phyloP scores from a whole-genome alignment of 2,329 filamentous ascomycete genomes.

The Rugonectria rugulosa region DNA sequence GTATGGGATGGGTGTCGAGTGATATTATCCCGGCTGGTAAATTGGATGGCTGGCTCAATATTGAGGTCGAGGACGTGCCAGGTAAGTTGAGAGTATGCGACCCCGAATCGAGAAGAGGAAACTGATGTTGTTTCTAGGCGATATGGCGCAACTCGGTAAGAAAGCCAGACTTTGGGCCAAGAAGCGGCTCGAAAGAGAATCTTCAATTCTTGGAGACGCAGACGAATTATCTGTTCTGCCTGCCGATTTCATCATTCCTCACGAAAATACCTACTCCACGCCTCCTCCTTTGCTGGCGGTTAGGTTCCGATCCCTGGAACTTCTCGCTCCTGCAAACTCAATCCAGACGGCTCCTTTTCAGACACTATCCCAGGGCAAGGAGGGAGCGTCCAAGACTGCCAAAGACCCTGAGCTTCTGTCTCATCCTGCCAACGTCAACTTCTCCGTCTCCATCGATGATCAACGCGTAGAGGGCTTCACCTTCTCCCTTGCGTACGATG shows the following conservation, averaged over 20 bases:
- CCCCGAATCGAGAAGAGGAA: not conserved
- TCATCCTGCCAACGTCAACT: slow-evolving; percentile 46
- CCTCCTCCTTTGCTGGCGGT: slow-evolving; percentile 57
- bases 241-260: slow-evolving; percentile 69
- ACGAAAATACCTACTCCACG: slow-evolving; percentile 61
- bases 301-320: slow-evolving; percentile 58
- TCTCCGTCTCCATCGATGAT: slow-evolving; percentile 48
- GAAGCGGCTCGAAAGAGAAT: slow-evolving; percentile 64
- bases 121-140: slow-evolving; percentile 48
- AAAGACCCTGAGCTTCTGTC: slow-evolving; percentile 45
- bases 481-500: slow-evolving; percentile 61
- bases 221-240: slow-evolving; percentile 63
- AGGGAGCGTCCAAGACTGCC: slow-evolving; percentile 35
- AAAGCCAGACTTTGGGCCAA: slow-evolving; percentile 70
- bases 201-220: slow-evolving; percentile 65
- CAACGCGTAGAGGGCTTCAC: slow-evolving; percentile 51
- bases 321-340: slow-evolving; percentile 54
- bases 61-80: slow-evolving; percentile 61
- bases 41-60: slow-evolving; percentile 65
- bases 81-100: slow-evolving; percentile 47
- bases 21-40: slow-evolving; percentile 61
- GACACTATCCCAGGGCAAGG: slow-evolving; percentile 32
- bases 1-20: slow-evolving; percentile 74
- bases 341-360: slow-evolving; percentile 54
- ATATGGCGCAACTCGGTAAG: slow-evolving; percentile 57